phyloP scores from a whole-genome alignment of 192 early-diverging fungal genomes.

The Coemansia umbellata region DNA sequence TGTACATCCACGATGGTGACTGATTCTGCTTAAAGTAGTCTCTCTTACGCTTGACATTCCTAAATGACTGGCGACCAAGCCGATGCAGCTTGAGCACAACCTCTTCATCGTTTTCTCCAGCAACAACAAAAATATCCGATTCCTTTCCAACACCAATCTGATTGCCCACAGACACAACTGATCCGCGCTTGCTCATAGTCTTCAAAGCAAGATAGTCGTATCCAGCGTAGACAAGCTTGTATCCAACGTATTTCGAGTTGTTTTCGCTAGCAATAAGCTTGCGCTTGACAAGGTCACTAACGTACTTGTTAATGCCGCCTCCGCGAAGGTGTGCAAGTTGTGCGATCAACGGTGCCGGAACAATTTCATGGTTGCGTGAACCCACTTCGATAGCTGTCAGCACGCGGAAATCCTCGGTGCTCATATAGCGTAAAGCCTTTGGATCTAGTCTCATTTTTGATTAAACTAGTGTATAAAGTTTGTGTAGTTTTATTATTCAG shows the following conservation, averaged over 20 bases:
- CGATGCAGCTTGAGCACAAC: slow-evolving; percentile 96
- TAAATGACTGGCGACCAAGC: slow-evolving; percentile 92
- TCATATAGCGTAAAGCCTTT: slow-evolving; percentile 92
- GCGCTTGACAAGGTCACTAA: slow-evolving; percentile 83
- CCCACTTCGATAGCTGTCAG: slow-evolving; percentile 97
- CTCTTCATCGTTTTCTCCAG: slow-evolving; percentile 86
- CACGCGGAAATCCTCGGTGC: slow-evolving; percentile 90
- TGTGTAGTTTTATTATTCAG: no score
- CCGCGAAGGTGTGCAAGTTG: slow-evolving; percentile 88
- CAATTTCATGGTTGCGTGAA: slow-evolving; percentile 97
- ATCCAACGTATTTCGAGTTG: slow-evolving; percentile 75
- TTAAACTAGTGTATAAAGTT: no score
- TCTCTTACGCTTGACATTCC: slow-evolving; percentile 94
- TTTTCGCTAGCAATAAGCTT: slow-evolving; percentile 81
- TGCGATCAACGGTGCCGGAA: slow-evolving; percentile 87
- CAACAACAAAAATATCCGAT: slow-evolving; percentile 98
- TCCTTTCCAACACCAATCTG: slow-evolving; percentile 99
- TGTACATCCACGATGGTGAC: slow-evolving; percentile 98
- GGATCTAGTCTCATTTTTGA: slow-evolving; percentile 92
- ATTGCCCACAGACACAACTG: slow-evolving; percentile 93
- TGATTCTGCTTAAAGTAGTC: slow-evolving; percentile 94
- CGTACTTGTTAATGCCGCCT: slow-evolving; percentile 80
- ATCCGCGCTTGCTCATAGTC: slow-evolving; percentile 82
- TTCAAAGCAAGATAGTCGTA: slow-evolving; percentile 98
- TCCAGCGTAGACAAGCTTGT: slow-evolving; percentile 97